Evolutionary conservation across 331 rosid genomes (phyloP).

Genomic region (Pyrus hybrid): DNA sequence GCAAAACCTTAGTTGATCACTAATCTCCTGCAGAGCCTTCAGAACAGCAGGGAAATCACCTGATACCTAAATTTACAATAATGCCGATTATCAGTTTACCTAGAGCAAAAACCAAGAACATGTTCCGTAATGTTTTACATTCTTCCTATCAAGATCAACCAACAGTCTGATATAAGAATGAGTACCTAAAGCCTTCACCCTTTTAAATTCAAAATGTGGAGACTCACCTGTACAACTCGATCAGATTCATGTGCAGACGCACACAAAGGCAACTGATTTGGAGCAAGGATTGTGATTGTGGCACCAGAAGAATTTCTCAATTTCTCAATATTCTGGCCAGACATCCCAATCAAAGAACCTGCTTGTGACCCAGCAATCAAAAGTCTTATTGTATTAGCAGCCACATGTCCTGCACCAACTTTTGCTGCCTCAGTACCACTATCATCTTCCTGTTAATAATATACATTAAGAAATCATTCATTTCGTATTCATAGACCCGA

Average conservation of each 20-base stretch:
- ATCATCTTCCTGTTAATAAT: conserved; percentile 69
- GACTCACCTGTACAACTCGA: conserved; percentile 83
- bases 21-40: conserved; percentile 87
- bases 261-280: conserved; percentile 80
- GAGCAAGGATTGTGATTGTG: conserved; percentile 62
- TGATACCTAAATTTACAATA: conserved; percentile 53
- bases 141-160: neutral
- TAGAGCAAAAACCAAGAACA: neutral
- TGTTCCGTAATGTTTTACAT: neutral
- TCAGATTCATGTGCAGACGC: conserved; percentile 97
- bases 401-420: conserved; percentile 74
- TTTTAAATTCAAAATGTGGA: neutral
- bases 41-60: conserved; percentile 73
- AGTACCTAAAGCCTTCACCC: neutral
- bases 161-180: neutral
- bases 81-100: conserved; percentile 2
- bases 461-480: neutral
- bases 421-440: conserved; percentile 49
- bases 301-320: conserved; percentile 89
- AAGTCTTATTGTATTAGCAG: conserved; percentile 90
- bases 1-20: conserved; percentile 75
- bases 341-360: conserved; percentile 82
- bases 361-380: conserved; percentile 97
- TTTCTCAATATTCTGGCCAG: conserved; percentile 89
- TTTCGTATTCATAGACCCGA: neutral